Evolutionary conservation across 164 flowering plant species (phyloP).

Genomic region (Tetracentron sinense): DNA sequence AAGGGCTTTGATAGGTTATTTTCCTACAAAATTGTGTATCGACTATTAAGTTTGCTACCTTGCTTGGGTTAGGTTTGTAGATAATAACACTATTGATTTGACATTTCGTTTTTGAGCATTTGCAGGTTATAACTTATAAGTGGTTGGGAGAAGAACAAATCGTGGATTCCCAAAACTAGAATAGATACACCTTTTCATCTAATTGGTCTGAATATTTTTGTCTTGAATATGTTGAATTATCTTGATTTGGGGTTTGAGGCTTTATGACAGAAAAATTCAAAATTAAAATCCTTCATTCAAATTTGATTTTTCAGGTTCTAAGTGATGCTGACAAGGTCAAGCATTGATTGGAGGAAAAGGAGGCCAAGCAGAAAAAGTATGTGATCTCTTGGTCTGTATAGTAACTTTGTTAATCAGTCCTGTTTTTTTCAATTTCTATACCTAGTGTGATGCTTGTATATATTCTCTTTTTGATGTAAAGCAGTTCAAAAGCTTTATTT

Average conservation of each 20-base stretch:
- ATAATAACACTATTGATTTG: background rate
- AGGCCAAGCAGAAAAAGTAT: slow-evolving; percentile 78
- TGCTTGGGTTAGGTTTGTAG: background rate
- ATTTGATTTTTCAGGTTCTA: slow-evolving; percentile 45
- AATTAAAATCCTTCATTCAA: background rate
- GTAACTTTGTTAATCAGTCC: background rate
- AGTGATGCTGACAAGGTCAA: slow-evolving; percentile 58
- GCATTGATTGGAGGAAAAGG: slow-evolving; percentile 80
- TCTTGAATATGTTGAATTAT: background rate
- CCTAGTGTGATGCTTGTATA: too few relatives aligned
- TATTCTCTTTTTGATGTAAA: too few relatives aligned
- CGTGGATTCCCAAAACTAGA: slow-evolving; percentile 83
- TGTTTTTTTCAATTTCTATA: too few relatives aligned
- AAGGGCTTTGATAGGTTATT: too few relatives aligned
- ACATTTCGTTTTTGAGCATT: background rate
- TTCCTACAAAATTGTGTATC: background rate
- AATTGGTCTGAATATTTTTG: background rate
- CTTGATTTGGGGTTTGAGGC: background rate
- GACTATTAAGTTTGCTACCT: background rate
- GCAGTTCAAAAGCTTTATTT: too few relatives aligned
- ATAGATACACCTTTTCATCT: slow-evolving; percentile 35
- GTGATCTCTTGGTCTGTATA: slow-evolving; percentile 16
- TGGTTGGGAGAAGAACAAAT: slow-evolving; percentile 74
- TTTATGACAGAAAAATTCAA: background rate
- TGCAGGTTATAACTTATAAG: slow-evolving; percentile 65